A percentile compares a stretch with the other conserved stretches of the same genome.
phyloP scores from a whole-genome alignment of 345 rosid species.

The Eucalyptus sp. region DNA sequence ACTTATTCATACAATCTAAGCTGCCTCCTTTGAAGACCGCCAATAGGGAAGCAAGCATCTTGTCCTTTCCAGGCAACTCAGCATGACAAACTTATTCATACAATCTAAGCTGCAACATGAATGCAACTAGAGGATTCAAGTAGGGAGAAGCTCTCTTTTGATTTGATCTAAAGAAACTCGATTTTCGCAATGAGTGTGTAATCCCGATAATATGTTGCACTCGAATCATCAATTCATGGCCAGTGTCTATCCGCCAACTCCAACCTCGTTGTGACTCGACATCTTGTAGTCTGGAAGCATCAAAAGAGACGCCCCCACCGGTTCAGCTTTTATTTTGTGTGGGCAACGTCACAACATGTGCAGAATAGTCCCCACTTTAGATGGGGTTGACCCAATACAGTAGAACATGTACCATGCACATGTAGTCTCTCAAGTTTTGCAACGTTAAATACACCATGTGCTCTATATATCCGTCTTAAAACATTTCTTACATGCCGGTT shows the following conservation, averaged over 20 bases:
- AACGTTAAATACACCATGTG: neutral
- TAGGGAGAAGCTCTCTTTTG: neutral
- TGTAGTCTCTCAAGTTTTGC: neutral
- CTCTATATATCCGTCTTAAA: neutral
- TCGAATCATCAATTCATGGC: neutral
- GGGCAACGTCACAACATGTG: neutral
- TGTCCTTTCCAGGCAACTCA: neutral
- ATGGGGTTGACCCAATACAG: neutral
- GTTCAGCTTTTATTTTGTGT: neutral
- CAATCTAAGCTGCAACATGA: neutral
- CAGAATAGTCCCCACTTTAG: neutral
- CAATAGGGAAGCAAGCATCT: neutral
- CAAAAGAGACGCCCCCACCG: neutral
- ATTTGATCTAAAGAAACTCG: neutral
- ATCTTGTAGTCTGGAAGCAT: neutral
- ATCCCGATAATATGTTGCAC: neutral
- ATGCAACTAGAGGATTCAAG: neutral
- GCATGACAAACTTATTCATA: neutral
- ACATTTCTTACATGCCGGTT: neutral
- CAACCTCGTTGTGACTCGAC: neutral
- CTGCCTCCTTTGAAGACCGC: neutral
- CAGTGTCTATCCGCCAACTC: neutral
- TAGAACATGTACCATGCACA: neutral
- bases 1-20: too few relatives aligned
- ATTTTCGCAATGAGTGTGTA: neutral